phyloP scores from a whole-genome alignment of 1,284 basidiomycete species.

The Malassezia equina region DNA sequence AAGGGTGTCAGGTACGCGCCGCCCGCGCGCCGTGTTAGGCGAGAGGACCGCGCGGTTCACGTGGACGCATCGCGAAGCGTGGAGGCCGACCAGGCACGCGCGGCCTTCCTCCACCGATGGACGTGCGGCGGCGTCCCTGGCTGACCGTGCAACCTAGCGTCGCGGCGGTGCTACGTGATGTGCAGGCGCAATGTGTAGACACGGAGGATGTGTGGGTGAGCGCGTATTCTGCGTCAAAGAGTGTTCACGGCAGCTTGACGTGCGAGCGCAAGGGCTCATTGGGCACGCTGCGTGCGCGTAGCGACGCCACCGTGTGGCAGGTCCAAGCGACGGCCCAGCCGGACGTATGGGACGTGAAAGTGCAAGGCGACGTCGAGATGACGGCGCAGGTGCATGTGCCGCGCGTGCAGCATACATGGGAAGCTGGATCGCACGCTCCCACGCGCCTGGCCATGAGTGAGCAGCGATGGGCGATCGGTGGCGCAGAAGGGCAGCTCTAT shows the following conservation, averaged over 20 bases:
- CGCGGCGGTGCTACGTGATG: slow-evolving; percentile 5
- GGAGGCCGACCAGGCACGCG: not conserved
- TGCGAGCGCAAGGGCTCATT: not conserved
- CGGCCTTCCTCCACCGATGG: not conserved
- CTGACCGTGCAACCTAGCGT: slow-evolving; percentile 4
- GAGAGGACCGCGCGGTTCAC: not conserved
- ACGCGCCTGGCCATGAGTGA: not conserved
- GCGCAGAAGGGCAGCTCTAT: slow-evolving; percentile 2
- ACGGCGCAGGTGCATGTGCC: not conserved
- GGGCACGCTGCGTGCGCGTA: no score
- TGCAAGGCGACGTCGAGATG: not conserved
- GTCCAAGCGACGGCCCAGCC: not conserved
- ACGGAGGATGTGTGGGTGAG: slow-evolving; percentile 8
- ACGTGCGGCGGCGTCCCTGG: slow-evolving; percentile 7
- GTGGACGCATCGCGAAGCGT: not conserved
- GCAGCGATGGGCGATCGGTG: slow-evolving; percentile 9
- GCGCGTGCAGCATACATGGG: not conserved
- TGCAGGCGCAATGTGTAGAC: not conserved
- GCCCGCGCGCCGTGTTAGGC: not conserved
- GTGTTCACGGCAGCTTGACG: not conserved
- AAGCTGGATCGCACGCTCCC: not conserved
- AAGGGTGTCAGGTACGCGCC: not conserved
- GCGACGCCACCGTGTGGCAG: not conserved
- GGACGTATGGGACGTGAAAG: not conserved
- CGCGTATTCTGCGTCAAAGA: not conserved